These are phyloP conservation scores for Parathielavia hyrcaniae DNA, from an alignment of 495 filamentous ascomycete species.

Conservation along the genomic window DNA sequence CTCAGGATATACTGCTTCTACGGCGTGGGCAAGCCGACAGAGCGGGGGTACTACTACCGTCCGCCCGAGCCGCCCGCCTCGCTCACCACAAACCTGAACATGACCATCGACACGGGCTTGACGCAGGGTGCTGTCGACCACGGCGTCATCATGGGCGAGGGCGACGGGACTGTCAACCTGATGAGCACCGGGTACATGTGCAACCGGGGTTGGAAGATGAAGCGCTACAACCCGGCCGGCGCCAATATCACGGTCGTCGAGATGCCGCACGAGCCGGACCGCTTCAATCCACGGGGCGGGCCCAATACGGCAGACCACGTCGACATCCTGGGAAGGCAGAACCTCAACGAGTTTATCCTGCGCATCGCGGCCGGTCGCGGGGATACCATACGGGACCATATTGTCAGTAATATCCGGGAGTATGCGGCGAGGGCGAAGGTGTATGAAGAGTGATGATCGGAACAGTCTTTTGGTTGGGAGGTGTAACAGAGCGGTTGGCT, in stretches of 20 bases:
- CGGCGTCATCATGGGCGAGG: constrained; percentile 87
- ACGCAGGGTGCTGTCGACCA: constrained; percentile 67
- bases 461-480: no score
- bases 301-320: constrained; percentile 97
- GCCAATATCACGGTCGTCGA: constrained; percentile 78
- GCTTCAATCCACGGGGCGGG: constrained; percentile 84
- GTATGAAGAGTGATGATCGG: constrained; percentile 34
- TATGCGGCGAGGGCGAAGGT: constrained; percentile 78
- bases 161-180: constrained; percentile 89
- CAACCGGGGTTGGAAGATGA: constrained; percentile 85
- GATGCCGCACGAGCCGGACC: constrained; percentile 93
- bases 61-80: constrained; percentile 55
- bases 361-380: constrained; percentile 85
- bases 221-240: constrained; percentile 84
- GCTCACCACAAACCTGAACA: constrained; percentile 60
- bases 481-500: no score
- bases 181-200: constrained; percentile 94
- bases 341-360: constrained; percentile 84
- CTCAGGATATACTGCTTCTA: constrained; percentile 99
- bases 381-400: constrained; percentile 66
- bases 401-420: constrained; percentile 70
- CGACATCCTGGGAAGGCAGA: constrained; percentile 84
- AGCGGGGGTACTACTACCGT: constrained; percentile 86
- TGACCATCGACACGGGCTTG: constrained; percentile 80
- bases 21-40: constrained; percentile 84